Evolutionary conservation across 352 stramenopile genomes (phyloP).

Genomic region (Pythium insidiosum): DNA sequence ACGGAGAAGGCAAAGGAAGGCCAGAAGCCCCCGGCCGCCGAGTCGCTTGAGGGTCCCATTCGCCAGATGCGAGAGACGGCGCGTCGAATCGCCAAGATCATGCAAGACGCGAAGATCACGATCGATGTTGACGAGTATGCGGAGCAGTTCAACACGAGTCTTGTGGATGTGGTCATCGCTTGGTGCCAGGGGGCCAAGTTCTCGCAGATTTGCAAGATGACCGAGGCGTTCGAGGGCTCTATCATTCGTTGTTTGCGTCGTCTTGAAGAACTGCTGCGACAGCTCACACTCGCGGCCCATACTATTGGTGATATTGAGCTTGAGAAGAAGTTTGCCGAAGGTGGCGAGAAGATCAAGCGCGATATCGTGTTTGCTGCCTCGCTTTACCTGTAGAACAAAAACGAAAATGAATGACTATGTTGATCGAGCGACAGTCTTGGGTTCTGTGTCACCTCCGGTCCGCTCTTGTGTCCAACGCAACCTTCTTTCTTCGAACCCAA

Average conservation of each 20-base stretch:
- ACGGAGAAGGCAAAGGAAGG: constrained; percentile 91
- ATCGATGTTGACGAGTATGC: constrained; percentile 98
- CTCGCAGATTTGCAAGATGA: constrained; percentile 98
- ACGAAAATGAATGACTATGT: neutral
- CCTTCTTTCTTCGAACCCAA: too few species aligned
- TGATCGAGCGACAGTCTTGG: too few species aligned
- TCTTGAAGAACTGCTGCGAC: constrained; percentile 96
- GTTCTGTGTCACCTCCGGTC: too few species aligned
- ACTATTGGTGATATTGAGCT: constrained; percentile 97
- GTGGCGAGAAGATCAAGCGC: constrained; percentile 95
- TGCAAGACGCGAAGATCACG: constrained; percentile 88
- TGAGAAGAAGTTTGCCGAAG: constrained; percentile 97
- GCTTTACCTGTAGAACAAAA: constrained; percentile 90
- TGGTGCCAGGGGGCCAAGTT: constrained; percentile 98
- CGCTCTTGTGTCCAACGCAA: too few species aligned
- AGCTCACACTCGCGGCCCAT: constrained; percentile 93
- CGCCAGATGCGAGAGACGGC: constrained; percentile 94
- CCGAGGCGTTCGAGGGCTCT: constrained; percentile 96
- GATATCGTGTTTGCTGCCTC: constrained; percentile 99
- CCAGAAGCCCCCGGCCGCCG: constrained; percentile 65
- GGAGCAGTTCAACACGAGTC: constrained; percentile 94
- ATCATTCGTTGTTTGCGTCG: constrained; percentile 97
- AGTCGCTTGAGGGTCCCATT: constrained; percentile 84
- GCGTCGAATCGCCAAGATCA: constrained; percentile 86
- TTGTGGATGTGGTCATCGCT: constrained; percentile 97